Evolutionary conservation across 1,139 yeast species (phyloP), one percentile per base, ranked within the genome.

Genomic region (Lizanozyma gosingica): DNA sequence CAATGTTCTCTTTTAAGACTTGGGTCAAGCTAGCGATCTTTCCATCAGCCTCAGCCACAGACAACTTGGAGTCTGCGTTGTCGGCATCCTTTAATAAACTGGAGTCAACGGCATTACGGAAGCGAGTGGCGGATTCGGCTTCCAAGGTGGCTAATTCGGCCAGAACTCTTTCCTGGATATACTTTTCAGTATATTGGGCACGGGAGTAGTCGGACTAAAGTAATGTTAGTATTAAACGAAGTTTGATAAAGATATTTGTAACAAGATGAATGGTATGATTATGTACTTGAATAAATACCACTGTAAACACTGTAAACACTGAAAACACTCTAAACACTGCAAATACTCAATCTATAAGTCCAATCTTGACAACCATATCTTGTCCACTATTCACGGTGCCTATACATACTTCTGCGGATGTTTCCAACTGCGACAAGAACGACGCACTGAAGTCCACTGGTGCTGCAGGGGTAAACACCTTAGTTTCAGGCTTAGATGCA

Each of bases 361-460:
- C 33, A 4, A n/a, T 18, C 11, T n/a, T 17, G 4, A 3, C 22
- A 11, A 18, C 32, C 3, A 35, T 35, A 15, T 15, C 35, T 11
- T 16, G n/a, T 27, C 17, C 35, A 35, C 8, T 35, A 18, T 14
- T 16, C 11, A 14, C 35, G 27, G 8, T 15, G 15, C 9, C 34
- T 29, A 32, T 45, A 67, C 73, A 41, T 60, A 69, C 74, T 55
- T 86, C 95, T 37, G 77, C 71, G 6, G 84, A 73, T 39, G 76
- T 69, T 51, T 85, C 94, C 49, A 88, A 73, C 54, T 83, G 84
- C 17, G 80, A 71, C 47, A 86, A 67, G 45, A 82, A 76, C 22
- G 78, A 73, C 15, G 83, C 80, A 45, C 82, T 80, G 59, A 80
- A 83, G 54, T 83, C 87, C 39, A 85, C 78, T 37, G 92, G 90